A percentile compares a stretch with the other conserved stretches of the same genome.
phyloP scores from a whole-genome alignment of 306 rosid species.

The Cyamopsis tetragonoloba region DNA sequence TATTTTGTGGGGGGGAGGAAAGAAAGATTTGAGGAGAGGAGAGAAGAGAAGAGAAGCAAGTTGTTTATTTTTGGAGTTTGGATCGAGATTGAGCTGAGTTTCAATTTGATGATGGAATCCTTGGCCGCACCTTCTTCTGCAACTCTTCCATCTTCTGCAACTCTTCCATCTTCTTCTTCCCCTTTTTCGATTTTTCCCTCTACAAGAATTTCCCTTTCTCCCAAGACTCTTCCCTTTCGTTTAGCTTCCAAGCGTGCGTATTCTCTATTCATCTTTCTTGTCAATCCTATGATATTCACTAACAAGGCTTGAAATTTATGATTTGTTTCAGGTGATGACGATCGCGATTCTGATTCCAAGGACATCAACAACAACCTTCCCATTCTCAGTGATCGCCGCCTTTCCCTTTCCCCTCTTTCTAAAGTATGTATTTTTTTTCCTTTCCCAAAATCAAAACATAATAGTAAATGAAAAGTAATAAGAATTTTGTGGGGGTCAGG shows the following conservation, averaged over 20 bases:
- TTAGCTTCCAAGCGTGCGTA: constrained; percentile 67
- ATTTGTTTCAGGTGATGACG: constrained; percentile 54
- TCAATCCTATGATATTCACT: background rate
- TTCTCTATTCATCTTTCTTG: background rate
- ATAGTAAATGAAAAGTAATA: background rate
- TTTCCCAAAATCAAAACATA: background rate
- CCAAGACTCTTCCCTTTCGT: constrained; percentile 39
- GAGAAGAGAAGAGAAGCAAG: too few species aligned
- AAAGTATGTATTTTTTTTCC: constrained; percentile 42
- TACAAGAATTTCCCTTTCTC: constrained; percentile 14
- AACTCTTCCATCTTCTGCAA: constrained; percentile 36
- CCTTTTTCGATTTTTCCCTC: constrained; percentile 44
- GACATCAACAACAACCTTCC: constrained; percentile 36
- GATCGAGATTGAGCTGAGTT: background rate
- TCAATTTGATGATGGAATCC: constrained; percentile 61
- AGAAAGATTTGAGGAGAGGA: background rate
- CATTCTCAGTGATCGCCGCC: constrained; percentile 47
- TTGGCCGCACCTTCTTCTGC: constrained; percentile 46
- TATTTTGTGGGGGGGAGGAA: background rate
- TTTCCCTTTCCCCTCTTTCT: constrained; percentile 78
- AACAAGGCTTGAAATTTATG: background rate
- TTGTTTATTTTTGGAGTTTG: too few species aligned
- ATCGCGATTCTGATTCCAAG: constrained; percentile 37
- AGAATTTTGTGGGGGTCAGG: constrained; percentile 41
- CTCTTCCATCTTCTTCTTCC: constrained; percentile 42